Evolutionary conservation across 2,329 filamentous ascomycete species (phyloP).

Genomic region (Fusarium coffeatum): DNA sequence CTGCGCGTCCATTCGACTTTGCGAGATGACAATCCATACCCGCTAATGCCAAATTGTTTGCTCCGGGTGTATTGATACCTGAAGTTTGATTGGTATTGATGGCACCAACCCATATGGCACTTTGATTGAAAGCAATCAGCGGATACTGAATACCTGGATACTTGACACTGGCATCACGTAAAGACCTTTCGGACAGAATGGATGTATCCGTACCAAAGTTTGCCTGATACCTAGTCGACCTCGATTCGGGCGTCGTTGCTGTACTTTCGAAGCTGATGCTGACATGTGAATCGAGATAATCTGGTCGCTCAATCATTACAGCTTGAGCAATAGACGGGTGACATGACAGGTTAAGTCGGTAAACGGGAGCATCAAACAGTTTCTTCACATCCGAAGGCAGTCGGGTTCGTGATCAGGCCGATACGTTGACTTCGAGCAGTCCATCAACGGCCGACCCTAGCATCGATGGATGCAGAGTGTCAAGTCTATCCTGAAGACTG

Average conservation of each 20-base stretch:
- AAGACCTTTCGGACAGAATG: background rate
- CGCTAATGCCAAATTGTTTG: slow-evolving; percentile 7
- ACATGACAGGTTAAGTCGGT: slow-evolving; percentile 8
- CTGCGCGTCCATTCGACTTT: slow-evolving; percentile 17
- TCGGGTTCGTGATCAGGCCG: background rate
- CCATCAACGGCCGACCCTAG: background rate
- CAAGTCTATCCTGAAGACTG: slow-evolving; percentile 1
- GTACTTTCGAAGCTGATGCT: slow-evolving; percentile 7
- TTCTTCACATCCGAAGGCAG: background rate
- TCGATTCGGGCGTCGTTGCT: background rate
- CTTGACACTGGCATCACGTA: background rate
- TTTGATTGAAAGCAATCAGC: slow-evolving; percentile 8
- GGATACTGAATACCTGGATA: slow-evolving; percentile 1
- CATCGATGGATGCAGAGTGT: background rate
- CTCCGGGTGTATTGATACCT: background rate
- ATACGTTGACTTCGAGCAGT: slow-evolving; percentile 17
- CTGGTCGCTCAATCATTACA: background rate
- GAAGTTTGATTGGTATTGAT: background rate
- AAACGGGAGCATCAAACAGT: slow-evolving; percentile 16
- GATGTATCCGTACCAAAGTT: slow-evolving; percentile 2
- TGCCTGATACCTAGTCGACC: background rate
- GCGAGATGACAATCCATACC: slow-evolving; percentile 16
- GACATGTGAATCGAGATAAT: background rate
- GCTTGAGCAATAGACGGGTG: background rate
- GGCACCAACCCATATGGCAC: slow-evolving; percentile 16